Evolutionary conservation across 495 filamentous ascomycete species (phyloP), one percentile per base, ranked within the genome.

Genomic region (Talaromyces nanjingensis): DNA sequence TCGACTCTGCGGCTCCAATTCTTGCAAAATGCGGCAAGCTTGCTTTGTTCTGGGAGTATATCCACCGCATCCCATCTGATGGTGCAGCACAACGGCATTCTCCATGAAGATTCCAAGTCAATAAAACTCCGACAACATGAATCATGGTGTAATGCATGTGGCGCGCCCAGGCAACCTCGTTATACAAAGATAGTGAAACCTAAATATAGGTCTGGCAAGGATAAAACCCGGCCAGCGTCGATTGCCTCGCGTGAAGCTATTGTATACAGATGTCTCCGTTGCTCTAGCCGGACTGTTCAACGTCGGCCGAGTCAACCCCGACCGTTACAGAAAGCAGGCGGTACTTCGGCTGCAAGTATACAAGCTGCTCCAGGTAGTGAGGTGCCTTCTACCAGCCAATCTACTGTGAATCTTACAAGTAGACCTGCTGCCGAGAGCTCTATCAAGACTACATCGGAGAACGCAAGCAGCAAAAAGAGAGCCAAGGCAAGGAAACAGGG

Each of bases 401-500:
- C 56, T 59, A 37, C 56, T 1, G 16, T 6, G 53, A 25, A 14
- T 25, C 16, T 29, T 56, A 25, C 53, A 29, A 56, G 27, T 2
- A 29, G 53, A 27, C 27, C 53, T 56, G 53, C 56, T 33, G 5
- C 27, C 9, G 56, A 33, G 29, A 22, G 14, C 56, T 59, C 56
- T 59, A 58, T 24, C 52, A 69, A 67, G 58, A 11, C 67, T 34
- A 37, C 59, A 2, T 69, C 67, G 5, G 77, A 79, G 0, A 86
- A 84, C 68, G 72, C 77, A 22, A 84, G 68, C 69, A 87, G 83
- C 72, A 87, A 82, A 68, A 83, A 85, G 61, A 72, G 85, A 70
- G 83, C 82, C 25, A 86, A 86, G 64, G 73, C 81, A 22, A 69
- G 85, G 25, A 88, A 87, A 64, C 77, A 86, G 63, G 79, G 81